phyloP scores from a whole-genome alignment of 805 yeast species.

The Nakazawaea sp. region DNA sequence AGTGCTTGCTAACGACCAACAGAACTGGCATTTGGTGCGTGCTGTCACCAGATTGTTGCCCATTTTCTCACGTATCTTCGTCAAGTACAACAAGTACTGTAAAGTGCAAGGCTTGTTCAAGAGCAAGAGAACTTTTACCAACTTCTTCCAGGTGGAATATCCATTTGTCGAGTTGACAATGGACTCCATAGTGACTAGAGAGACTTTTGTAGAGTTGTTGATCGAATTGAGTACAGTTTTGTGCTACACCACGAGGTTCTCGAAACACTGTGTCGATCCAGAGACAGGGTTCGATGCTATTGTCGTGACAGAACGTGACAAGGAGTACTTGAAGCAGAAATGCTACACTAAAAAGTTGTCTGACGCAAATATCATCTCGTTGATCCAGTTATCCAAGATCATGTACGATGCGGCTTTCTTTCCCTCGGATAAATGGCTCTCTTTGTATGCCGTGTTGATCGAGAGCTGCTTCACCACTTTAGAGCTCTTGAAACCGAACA shows the following conservation, averaged over 20 bases:
- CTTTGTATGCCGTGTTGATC: slow-evolving; percentile 50
- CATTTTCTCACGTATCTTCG: slow-evolving; percentile 41
- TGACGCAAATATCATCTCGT: slow-evolving; percentile 1
- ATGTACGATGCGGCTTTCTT: slow-evolving; percentile 50
- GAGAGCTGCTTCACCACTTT: slow-evolving; percentile 50
- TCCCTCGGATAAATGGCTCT: slow-evolving; percentile 70
- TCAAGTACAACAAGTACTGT: slow-evolving; percentile 45
- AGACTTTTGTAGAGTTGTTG: slow-evolving; percentile 61
- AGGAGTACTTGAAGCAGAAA: slow-evolving; percentile 17
- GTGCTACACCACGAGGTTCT: slow-evolving; percentile 46
- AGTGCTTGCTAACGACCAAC: slow-evolving; percentile 16
- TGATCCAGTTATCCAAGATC: slow-evolving; percentile 22
- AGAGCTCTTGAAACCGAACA: slow-evolving; percentile 43
- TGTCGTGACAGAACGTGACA: slow-evolving; percentile 33
- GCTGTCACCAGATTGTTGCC: slow-evolving; percentile 49
- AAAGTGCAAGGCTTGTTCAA: slow-evolving; percentile 39
- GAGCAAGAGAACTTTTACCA: slow-evolving; percentile 59
- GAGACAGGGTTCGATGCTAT: slow-evolving; percentile 37
- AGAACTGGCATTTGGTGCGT: slow-evolving; percentile 30
- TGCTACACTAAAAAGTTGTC: slow-evolving; percentile 15
- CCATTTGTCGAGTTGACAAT: slow-evolving; percentile 62
- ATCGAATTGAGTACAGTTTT: slow-evolving; percentile 64
- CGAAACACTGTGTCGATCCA: slow-evolving; percentile 31
- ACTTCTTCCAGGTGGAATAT: slow-evolving; percentile 57
- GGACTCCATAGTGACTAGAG: slow-evolving; percentile 70